Evolutionary conservation across 2,329 filamentous ascomycete genomes (phyloP), one percentile per base, ranked within the genome.

Genomic region (Cladosporium sphaerospermum): DNA sequence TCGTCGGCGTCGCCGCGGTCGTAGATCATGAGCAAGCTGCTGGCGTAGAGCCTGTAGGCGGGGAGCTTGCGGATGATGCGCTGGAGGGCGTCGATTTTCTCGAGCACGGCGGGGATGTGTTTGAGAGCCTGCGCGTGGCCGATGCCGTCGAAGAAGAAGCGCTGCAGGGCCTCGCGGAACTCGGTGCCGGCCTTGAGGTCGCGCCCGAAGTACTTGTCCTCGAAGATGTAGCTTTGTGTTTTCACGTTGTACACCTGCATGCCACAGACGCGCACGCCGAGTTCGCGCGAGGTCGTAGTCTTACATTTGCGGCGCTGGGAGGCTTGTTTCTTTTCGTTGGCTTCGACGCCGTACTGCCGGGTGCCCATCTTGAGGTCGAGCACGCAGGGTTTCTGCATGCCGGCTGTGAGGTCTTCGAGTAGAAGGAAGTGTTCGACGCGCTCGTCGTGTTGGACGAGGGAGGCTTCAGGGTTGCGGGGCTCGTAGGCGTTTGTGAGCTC

Each of bases 341-440:
- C 93, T 61, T 97, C 91, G 10, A 97, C 83, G 7, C 93, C 93
- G 67, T 96, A 97, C 67, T 99, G 93, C 2, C 93, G 85, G 7
- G 93, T 99, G 16, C 93, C 93, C 93, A 99, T 99, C 69, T 99
- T 99, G 57, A 99, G 77, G 67, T 99, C 93, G 70, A 99, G 86
- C 55, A 99, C 95, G 71, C 93, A 97, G 4, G 93, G 93, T 47
- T 88, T 84, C 67, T 89, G 91, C 93, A 99, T 97, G 33, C 92
- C 92, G 2, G 92, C 88, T 1, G 93, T 99, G 45, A 99, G 79
- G 67, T 99, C 93, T 70, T 99, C 93, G 9, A 99, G 75, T 1
- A 99, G 78, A 11, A 99, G 75, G 67, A 99, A 99, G 67, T 92
- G 95, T 63, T 96, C 89, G 4, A 95, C 88, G 32, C 92, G 84